phyloP scores from a whole-genome alignment of 1,284 basidiomycete genomes.

The Rhodotorula mucilaginosa region DNA sequence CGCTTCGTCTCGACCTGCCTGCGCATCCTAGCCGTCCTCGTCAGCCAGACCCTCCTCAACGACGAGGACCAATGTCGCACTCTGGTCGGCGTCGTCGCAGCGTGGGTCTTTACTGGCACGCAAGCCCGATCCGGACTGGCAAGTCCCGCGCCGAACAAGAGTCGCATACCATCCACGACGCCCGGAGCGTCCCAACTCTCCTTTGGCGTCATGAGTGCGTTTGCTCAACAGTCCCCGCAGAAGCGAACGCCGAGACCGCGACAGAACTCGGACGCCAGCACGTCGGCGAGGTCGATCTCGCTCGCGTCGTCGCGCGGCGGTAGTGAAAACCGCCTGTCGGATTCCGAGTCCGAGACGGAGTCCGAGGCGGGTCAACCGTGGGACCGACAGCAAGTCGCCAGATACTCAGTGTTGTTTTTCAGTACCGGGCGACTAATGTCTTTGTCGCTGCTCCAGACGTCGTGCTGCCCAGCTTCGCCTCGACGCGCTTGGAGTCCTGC shows the following conservation, averaged over 20 bases:
- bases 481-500: conserved; percentile 21
- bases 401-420: background rate
- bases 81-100: background rate
- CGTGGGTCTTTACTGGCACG: conserved; percentile 16
- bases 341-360: conserved; percentile 26
- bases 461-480: conserved; percentile 16
- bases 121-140: background rate
- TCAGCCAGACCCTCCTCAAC: background rate
- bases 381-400: background rate
- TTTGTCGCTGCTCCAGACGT: background rate
- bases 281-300: background rate
- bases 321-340: background rate
- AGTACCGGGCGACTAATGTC: background rate
- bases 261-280: background rate
- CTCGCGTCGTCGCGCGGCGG: background rate
- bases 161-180: background rate
- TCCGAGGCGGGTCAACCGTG: background rate
- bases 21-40: conserved; percentile 18
- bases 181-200: background rate
- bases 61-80: background rate
- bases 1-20: conserved; percentile 26
- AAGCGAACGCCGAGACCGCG: background rate
- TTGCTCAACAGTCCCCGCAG: conserved; percentile 1
- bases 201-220: conserved; percentile 30
- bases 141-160: background rate